Conservation (phyloP, 331 rosid genomes). For the Quercus lobata region DNA sequence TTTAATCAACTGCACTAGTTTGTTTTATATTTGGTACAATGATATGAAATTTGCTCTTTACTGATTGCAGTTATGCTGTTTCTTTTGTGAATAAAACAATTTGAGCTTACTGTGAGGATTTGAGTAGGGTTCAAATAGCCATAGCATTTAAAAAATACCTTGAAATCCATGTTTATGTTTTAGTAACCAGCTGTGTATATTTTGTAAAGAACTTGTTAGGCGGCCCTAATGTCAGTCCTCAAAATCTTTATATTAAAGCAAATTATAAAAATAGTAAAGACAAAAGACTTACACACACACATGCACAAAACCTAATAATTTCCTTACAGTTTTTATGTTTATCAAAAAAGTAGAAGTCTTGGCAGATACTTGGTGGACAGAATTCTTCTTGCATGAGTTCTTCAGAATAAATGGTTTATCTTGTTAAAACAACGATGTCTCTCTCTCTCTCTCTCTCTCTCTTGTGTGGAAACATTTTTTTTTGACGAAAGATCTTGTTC, state of each 20-base stretch:
- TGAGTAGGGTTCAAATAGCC: not conserved
- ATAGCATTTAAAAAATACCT: not conserved
- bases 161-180: not conserved
- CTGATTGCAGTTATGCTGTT: not conserved
- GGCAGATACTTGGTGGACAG: not conserved
- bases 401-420: not conserved
- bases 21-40: not conserved
- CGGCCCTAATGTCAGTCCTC: not conserved
- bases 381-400: not conserved
- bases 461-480: not conserved
- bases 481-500: not conserved
- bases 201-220: not conserved
- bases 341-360: not conserved
- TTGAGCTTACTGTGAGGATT: not conserved
- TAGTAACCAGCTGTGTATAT: not conserved
- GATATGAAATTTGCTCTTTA: not conserved
- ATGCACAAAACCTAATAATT: not conserved
- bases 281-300: not conserved
- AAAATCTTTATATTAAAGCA: not conserved
- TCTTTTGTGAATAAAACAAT: not conserved
- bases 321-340: not conserved
- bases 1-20: not conserved
- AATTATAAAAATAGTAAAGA: not conserved
- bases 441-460: not conserved
- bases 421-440: not conserved